Percentiles rank a stretch among this genome's conserved stretches.
These are phyloP conservation scores for Lichina pygmaea DNA, from an alignment of 495 filamentous ascomycete genomes.

Conservation along the genomic window DNA sequence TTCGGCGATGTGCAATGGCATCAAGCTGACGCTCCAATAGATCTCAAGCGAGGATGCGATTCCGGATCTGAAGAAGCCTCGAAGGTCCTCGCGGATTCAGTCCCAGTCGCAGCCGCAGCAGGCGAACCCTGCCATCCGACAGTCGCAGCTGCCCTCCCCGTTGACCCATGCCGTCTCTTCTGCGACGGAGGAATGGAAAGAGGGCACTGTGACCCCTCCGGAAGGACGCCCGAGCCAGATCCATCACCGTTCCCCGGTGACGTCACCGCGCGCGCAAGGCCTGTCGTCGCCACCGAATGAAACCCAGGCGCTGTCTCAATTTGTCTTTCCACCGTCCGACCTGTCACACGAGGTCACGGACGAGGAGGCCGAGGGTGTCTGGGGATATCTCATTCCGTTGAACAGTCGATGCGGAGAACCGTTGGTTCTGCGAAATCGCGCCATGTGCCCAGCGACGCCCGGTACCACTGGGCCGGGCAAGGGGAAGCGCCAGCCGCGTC, in stretches of 20 bases:
- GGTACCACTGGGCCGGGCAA: slow-evolving; percentile 1
- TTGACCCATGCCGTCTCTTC: slow-evolving; percentile 41
- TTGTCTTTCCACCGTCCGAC: slow-evolving; percentile 42
- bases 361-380: slow-evolving; percentile 70
- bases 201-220: slow-evolving; percentile 45
- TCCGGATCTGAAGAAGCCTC: slow-evolving; percentile 29
- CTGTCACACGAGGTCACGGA: slow-evolving; percentile 63
- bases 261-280: slow-evolving; percentile 31
- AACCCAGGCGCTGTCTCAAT: slow-evolving; percentile 51
- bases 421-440: slow-evolving; percentile 44
- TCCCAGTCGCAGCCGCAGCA: slow-evolving; percentile 23
- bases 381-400: slow-evolving; percentile 80
- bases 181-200: slow-evolving; percentile 31
- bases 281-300: slow-evolving; percentile 40
- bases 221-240: slow-evolving; percentile 26
- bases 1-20: slow-evolving; percentile 9
- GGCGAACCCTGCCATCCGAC: slow-evolving; percentile 29
- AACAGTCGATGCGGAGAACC: slow-evolving; percentile 38
- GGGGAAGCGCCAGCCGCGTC: slow-evolving; percentile 9
- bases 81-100: slow-evolving; percentile 31
- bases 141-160: slow-evolving; percentile 57
- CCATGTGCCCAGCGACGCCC: slow-evolving; percentile 27
- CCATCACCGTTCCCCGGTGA: slow-evolving; percentile 19
- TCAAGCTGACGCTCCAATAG: slow-evolving; percentile 12
- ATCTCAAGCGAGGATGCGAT: slow-evolving; percentile 11